Evolutionary conservation across 2,329 filamentous ascomycete species (phyloP), one percentile per base, ranked within the genome.

Genomic region (Fusarium pininemorale): DNA sequence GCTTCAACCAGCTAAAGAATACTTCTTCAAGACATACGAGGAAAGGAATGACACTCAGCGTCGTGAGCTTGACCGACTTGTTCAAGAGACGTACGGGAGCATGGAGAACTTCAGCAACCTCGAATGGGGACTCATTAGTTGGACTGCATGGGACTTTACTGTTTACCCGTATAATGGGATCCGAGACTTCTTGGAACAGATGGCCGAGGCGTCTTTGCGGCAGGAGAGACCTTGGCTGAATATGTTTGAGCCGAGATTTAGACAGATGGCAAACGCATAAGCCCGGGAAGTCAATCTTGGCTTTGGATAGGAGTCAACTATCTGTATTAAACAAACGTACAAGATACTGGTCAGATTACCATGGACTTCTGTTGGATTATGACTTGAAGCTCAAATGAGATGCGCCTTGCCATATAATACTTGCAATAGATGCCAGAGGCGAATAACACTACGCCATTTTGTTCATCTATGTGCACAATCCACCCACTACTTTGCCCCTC

Each of bases 171-270:
- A 32, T 5, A 39, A 35, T 10, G 47, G 64, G 4, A 12, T 68
- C 5, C n/a, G 12, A 12, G 56, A 48, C 16, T 54, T 69, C 16
- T 20, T 69, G 16, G 48, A 69, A 14, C n/a, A 47, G 22, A 63
- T 55, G n/a, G 48, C 55, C 15, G 66, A 69, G 16, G 38, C 26
- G 16, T 54, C 63, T 11, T 28, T 55, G 7, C 42, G 28, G 18
- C 37, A 63, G 8, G 28, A 50, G 3, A 38, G 30, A 5, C 26
- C 44, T 10, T 69, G 64, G 66, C 1, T 44, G 16, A 13, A 55
- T 20, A 42, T 69, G 4, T 69, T 69, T 37, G 66, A 69, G 11
- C 66, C 66, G 12, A 48, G 48, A 8, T 69, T 24, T 22, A 28
- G 66, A 22, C 24, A 14, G 14, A 9, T 28, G 22, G 42, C 41